Base-by-base conservation (phyloP, 768 basidiomycete genomes). In the Ephemerocybe angulata region DNA sequence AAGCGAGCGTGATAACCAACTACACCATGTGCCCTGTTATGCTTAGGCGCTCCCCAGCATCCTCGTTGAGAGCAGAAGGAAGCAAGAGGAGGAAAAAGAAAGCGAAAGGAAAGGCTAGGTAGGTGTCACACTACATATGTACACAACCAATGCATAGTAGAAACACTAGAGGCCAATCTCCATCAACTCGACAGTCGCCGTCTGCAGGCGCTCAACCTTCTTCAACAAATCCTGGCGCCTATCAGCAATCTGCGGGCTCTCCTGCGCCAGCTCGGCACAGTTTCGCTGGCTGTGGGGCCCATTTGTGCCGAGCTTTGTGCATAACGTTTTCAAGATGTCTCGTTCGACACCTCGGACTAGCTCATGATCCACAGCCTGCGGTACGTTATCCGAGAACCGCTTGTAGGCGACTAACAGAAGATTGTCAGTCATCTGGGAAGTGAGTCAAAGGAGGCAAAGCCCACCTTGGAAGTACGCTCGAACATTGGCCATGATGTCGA, bases 381-480 rank as follows among this genome's bases (percentile, higher is more conserved):
- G 81, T 2, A 86, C 63, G 44, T 74, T 78, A 62, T 87, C 85
- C 2, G 72, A 71, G 55, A 85, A 78, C 1, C 84, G 75, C 63
- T 84, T 84, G 63, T 80, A 84, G 0, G 82, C 77, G 1, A 86
- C 84, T 87, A 53, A 5, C 33, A 33, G 42, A 15, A 25, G 49
- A 19, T 19, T 12, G n/a, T 22, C 10, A 22, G 56, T 27, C 29
- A 15, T 31, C 38, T 40, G 12, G 19, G 2, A 44, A 21, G 4
- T 5, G 43, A 1, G 19, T 25, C 19, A 44, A 19, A 15, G 30
- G n/a, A 28, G 1, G 44, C 42, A 27, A 28, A 22, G 30, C 58
- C n/a, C 61, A 86, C 88, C 88, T 75, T 88, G 85, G 65, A 89
- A 89, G 59, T 89, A 88, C 0, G 84, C 87, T 3, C 85, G 73